Base-by-base conservation (phyloP, 2,329 filamentous ascomycete genomes). In the Trichoderma semiorbis region DNA sequence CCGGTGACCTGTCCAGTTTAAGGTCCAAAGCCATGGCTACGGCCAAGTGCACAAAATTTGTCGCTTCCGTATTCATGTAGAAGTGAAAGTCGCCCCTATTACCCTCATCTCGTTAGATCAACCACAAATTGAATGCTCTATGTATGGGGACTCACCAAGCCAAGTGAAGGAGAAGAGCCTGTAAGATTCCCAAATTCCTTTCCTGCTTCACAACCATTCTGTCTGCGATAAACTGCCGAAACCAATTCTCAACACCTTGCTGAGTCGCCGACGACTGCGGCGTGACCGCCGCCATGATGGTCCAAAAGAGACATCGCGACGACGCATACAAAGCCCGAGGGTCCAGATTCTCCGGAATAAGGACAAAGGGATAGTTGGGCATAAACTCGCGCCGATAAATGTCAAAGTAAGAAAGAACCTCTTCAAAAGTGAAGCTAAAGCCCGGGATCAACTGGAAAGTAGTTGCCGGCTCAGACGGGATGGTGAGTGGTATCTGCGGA, bases 81-180 rank as follows among this genome's bases (percentile, higher is more conserved):
- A 80, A 80, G 61, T 83, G 80, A 47, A 81, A 78, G 63, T 84
- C 82, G 36, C 79, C 80, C 81, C 82, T 84, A 28, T 24, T 8
- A 28, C 24, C 12, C 14, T 4, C 47, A 32, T 1, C 2, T 24
- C 10, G 10, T 72, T 21, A 72, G 36, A 16, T 10, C 14, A 21
- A 5, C 26, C 7, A 3, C 16, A 3, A 21, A 28, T 28, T 43
- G n/a, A 43, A 5, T 10, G 8, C 8, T 18, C 1, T 1, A 18
- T 16, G 53, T 12, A 5, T 6, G 12, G 1, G n/a, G 1, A 70
- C 78, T 70, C 64, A 83, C 83, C 83, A 84, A 1, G 78, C 80
- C 3, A 83, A 60, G 24, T 79, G 79, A 0, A 84, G 32, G 1
- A 84, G n/a, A 0, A 84, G 75, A 0, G 80, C 80, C 50, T 85